Evolutionary conservation across 2,329 filamentous ascomycete genomes (phyloP), one percentile per base, ranked within the genome.

Genomic region (Aspergillus sp.): DNA sequence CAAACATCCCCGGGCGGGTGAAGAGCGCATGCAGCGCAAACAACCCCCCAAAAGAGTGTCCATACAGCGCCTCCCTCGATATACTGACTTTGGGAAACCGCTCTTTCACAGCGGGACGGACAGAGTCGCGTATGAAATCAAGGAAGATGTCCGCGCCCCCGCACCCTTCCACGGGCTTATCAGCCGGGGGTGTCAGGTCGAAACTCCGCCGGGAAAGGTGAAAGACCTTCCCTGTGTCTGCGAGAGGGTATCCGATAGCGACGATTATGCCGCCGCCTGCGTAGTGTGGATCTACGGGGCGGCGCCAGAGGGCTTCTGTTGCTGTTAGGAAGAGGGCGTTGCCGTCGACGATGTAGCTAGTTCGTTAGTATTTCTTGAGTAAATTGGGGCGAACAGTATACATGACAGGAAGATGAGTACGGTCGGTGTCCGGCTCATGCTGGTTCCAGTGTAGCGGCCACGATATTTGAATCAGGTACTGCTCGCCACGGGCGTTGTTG

Each of bases 31-130:
- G 78, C 3, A 83, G 69, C 1, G 74, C 70, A 42, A 82, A 81
- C 3, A 83, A 66, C 0, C 80, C 80, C 1, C 79, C 80, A 24
- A 79, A 81, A 0, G 80, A 83, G 58, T 83, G 80, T 0, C 80
- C 80, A 49, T 75, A 81, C 0, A 83, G 70, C 0, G 76, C 80
- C 58, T 79, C 79, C 19, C 75, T 71, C 0, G 71, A 67, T 12
- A 74, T 15, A 4, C 37, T 33, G 3, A 59, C 17, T 3, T 42
- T 27, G 1, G 52, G 57, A n/a, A 51, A 56, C 5, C 19, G 30
- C 34, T 49, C 22, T 11, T 13, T 17, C 3, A 59, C 48, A 4
- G 47, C 41, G 1, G 57, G 57, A 0, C 48, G 34, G 3, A 59
- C 51, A 4, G 34, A 34, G 17, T 44, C 17, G 4, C 17, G 41